Conservation (phyloP, 169 alveolate genomes). For the Plasmodium knowlesi region DNA sequence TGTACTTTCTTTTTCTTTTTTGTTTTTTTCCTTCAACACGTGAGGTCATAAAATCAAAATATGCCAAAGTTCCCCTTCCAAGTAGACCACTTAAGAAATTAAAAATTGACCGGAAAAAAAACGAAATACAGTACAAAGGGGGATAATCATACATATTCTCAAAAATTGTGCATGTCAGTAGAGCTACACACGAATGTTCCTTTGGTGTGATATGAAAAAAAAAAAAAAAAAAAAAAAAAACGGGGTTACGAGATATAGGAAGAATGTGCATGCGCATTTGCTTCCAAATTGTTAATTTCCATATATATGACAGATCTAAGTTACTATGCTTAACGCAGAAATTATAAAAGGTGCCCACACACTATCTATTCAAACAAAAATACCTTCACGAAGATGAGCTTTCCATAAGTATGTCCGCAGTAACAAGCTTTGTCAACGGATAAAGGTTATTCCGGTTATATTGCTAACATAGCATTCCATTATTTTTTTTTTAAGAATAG, state of each 20-base stretch:
- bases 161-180: background rate
- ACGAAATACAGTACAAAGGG: background rate
- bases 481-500: background rate
- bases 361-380: background rate
- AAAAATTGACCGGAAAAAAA: background rate
- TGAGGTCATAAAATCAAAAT: background rate
- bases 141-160: background rate
- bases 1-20: background rate
- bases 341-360: background rate
- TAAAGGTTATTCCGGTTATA: background rate
- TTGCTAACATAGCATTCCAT: background rate
- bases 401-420: background rate
- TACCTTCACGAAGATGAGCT: background rate
- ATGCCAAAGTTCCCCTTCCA: background rate
- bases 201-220: background rate
- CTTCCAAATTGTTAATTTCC: background rate
- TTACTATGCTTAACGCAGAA: background rate
- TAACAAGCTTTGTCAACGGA: background rate
- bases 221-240: background rate
- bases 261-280: conserved; percentile 13
- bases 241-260: background rate
- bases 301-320: background rate
- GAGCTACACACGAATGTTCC: background rate
- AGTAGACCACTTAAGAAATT: background rate
- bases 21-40: background rate